Conservation (phyloP, 1,284 basidiomycete genomes). For the Lignosus rhinocerotis region DNA sequence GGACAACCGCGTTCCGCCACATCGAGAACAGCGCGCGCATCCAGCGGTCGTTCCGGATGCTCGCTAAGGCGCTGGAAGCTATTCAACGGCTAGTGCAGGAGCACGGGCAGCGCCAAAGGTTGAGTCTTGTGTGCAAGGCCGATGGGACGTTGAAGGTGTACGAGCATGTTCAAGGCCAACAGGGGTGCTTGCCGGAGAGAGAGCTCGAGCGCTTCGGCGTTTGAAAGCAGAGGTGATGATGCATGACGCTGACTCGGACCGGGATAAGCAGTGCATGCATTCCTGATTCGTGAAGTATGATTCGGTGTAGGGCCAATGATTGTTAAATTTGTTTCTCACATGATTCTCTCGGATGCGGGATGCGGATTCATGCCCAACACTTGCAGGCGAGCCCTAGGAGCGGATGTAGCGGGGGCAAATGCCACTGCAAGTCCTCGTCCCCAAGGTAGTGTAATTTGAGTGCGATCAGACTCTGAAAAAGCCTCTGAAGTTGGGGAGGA, state of each 20-base stretch:
- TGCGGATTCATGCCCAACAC: too few relatives aligned
- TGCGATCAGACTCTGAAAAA: too few relatives aligned
- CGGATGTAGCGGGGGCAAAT: too few relatives aligned
- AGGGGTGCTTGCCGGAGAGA: constrained; percentile 43
- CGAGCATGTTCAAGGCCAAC: constrained; percentile 38
- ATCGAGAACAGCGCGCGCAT: constrained; percentile 30
- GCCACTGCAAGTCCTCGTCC: too few relatives aligned
- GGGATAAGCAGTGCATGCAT: background rate
- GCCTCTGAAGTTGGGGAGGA: too few relatives aligned
- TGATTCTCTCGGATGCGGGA: too few relatives aligned
- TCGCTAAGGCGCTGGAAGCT: constrained; percentile 39
- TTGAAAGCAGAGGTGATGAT: background rate
- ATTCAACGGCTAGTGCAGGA: constrained; percentile 46
- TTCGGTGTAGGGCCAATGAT: too few relatives aligned
- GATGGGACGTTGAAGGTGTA: constrained; percentile 44
- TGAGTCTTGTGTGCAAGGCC: constrained; percentile 46
- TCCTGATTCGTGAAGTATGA: too few relatives aligned
- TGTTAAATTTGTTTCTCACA: too few relatives aligned
- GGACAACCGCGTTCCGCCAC: constrained; percentile 34
- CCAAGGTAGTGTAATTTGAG: too few relatives aligned
- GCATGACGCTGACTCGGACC: background rate
- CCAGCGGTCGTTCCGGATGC: constrained; percentile 40
- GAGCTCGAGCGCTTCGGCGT: constrained; percentile 34
- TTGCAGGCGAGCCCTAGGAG: too few relatives aligned
- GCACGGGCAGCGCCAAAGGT: constrained; percentile 42